These are phyloP conservation scores for Ascochyta pisi DNA, from an alignment of 2,329 filamentous ascomycete genomes.

Conservation along the genomic window DNA sequence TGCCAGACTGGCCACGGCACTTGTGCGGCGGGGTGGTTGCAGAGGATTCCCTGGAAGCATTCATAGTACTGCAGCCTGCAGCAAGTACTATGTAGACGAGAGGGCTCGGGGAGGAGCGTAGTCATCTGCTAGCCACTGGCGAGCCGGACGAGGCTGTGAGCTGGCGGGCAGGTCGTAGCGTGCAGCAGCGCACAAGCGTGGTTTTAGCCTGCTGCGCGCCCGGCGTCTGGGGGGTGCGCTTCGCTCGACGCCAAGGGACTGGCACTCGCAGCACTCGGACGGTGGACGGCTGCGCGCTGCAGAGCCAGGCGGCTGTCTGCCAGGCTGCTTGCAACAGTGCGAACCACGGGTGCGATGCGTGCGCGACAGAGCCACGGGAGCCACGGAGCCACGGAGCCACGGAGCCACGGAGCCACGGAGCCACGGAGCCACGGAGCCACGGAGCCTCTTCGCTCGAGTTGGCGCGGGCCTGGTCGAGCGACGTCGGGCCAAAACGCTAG, in stretches of 20 bases:
- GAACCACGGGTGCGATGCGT: no score
- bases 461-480: slow-evolving; percentile 6
- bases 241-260: not conserved
- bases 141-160: slow-evolving; percentile 25
- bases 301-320: not conserved
- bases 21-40: slow-evolving; percentile 17
- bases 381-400: no score
- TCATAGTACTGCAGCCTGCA: no score
- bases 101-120: slow-evolving; percentile 27
- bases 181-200: slow-evolving; percentile 31
- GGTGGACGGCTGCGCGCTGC: not conserved
- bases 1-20: slow-evolving; percentile 14
- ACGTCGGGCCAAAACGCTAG: slow-evolving; percentile 7
- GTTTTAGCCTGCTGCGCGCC: slow-evolving; percentile 21
- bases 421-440: not conserved
- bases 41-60: slow-evolving; percentile 23
- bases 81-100: no score
- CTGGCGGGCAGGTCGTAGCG: slow-evolving; percentile 34
- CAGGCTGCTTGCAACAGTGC: not conserved
- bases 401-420: no score
- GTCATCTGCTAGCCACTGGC: slow-evolving; percentile 30
- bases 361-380: no score
- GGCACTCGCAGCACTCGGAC: no score
- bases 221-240: not conserved
- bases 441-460: not conserved